phyloP scores from a whole-genome alignment of 768 basidiomycete species.

The Lactifluus hygrophoroides region DNA sequence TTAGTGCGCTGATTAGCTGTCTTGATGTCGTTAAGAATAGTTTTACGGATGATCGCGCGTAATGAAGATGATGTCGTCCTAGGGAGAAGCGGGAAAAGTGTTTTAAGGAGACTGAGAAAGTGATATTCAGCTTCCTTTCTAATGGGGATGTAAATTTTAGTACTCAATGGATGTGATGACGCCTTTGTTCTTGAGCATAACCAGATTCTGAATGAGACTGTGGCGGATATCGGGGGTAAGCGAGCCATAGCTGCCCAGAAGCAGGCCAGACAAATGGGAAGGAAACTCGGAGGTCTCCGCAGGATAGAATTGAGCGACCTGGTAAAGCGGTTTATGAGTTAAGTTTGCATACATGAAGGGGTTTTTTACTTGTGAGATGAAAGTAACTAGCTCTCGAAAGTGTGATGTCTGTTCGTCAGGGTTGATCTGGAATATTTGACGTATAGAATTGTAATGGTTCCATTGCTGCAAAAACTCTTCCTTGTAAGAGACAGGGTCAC shows the following conservation, averaged over 20 bases:
- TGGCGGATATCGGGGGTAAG: conserved; percentile 77
- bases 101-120: conserved; percentile 63
- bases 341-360: neutral
- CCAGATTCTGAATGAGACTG: conserved; percentile 80
- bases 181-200: conserved; percentile 88
- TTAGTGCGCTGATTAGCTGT: conserved; percentile 82
- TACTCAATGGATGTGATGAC: conserved; percentile 91
- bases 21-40: conserved; percentile 88
- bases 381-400: conserved; percentile 81
- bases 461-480: conserved; percentile 97
- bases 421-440: conserved; percentile 74
- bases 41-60: conserved; percentile 80
- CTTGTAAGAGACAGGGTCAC: conserved; percentile 81
- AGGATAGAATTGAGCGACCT: conserved; percentile 93
- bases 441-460: conserved; percentile 85
- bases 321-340: neutral
- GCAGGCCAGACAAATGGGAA: conserved; percentile 62
- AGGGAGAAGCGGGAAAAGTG: conserved; percentile 93
- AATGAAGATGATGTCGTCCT: conserved; percentile 81
- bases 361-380: conserved; percentile 68
- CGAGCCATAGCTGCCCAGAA: conserved; percentile 69
- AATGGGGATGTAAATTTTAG: conserved; percentile 25
- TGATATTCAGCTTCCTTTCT: neutral
- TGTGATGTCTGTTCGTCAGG: conserved; percentile 80
- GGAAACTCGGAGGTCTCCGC: conserved; percentile 84